These are phyloP conservation scores for Saturnispora gosingensis DNA, from an alignment of 805 yeast genomes.

Conservation along the genomic window DNA sequence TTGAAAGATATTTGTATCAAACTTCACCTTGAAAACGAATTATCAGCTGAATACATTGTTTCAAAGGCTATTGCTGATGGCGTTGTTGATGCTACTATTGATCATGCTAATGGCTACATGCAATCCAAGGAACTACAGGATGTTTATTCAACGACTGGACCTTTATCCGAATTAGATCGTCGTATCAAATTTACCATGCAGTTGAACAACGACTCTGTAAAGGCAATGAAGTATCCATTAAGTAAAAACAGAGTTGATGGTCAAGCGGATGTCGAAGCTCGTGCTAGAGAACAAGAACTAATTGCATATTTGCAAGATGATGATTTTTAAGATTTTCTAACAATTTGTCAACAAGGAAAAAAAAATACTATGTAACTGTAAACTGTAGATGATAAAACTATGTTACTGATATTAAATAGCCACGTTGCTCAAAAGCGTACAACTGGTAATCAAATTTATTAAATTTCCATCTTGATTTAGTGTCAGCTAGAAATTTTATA, in stretches of 20 bases:
- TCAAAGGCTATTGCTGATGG: conserved; percentile 96
- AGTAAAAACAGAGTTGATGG: conserved; percentile 41
- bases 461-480: too few species aligned
- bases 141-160: conserved; percentile 77
- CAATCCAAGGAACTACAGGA: conserved; percentile 81
- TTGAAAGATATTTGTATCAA: conserved; percentile 90
- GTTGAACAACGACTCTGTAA: conserved; percentile 84
- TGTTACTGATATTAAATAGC: too few species aligned
- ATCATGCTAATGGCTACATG: conserved; percentile 86
- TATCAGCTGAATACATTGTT: conserved; percentile 93
- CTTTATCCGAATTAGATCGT: conserved; percentile 82
- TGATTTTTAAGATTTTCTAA: conserved; percentile 25
- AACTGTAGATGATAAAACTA: background rate
- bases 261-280: conserved; percentile 43
- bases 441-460: background rate
- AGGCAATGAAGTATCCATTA: conserved; percentile 89
- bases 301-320: conserved; percentile 38
- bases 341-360: background rate
- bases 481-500: too few species aligned
- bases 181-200: conserved; percentile 88
- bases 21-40: conserved; percentile 85
- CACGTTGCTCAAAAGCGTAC: background rate
- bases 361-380: background rate
- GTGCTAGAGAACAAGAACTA: conserved; percentile 43
- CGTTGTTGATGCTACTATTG: conserved; percentile 88